Conservation (phyloP, 2,329 filamentous ascomycete genomes). For the Diaporthe sp. region DNA sequence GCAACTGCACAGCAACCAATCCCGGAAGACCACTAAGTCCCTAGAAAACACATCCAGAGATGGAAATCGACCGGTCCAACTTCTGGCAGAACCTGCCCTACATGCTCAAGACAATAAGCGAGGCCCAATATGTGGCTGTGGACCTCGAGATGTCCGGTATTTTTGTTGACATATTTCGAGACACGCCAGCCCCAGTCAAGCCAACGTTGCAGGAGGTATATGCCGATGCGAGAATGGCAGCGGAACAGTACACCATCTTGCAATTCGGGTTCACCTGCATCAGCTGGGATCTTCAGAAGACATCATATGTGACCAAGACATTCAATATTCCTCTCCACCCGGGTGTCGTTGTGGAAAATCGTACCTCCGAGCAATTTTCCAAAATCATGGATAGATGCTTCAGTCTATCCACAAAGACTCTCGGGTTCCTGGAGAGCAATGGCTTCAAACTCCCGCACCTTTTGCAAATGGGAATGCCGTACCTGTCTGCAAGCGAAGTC, state of each 20-base stretch:
- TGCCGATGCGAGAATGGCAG: constrained; percentile 46
- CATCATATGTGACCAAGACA: constrained; percentile 46
- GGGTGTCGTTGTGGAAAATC: constrained; percentile 43
- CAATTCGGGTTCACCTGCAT: constrained; percentile 56
- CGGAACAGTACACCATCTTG: constrained; percentile 51
- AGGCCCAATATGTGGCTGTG: constrained; percentile 51
- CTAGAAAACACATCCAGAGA: constrained; percentile 32
- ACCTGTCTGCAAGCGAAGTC: constrained; percentile 49
- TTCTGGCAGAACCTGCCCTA: constrained; percentile 50
- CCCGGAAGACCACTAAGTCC: background rate
- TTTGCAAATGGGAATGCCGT: constrained; percentile 49
- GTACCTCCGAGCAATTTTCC: constrained; percentile 42
- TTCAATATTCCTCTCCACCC: constrained; percentile 53
- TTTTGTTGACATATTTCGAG: background rate
- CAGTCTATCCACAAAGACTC: constrained; percentile 46
- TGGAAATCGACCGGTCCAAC: constrained; percentile 48
- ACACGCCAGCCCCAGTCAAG: background rate
- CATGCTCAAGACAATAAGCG: constrained; percentile 49
- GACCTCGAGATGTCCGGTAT: constrained; percentile 58
- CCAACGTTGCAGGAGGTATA: constrained; percentile 47
- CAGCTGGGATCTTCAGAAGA: constrained; percentile 37
- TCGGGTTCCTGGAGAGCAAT: constrained; percentile 49
- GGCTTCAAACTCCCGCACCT: constrained; percentile 47
- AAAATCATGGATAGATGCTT: constrained; percentile 48
- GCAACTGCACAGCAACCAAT: background rate